Percentiles rank a stretch among this genome's conserved stretches.
Conservation (phyloP, 1,139 yeast species). For the Pichia sp. region DNA sequence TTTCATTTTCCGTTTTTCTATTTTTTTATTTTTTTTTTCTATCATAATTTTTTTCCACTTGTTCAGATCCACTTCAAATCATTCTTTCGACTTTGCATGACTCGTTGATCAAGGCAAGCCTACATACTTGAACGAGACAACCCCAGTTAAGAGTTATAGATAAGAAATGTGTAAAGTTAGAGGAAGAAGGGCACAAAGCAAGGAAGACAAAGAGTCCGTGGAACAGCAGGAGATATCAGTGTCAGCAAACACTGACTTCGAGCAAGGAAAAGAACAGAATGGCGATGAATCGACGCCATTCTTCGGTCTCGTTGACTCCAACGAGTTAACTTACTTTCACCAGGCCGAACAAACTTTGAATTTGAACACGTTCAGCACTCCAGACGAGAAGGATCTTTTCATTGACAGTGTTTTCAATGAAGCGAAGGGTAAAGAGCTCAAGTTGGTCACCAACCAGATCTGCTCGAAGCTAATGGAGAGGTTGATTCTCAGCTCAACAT, state of each 20-base stretch:
- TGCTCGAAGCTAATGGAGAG: slow-evolving; percentile 92
- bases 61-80: no score
- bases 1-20: neutral
- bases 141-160: no score
- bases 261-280: neutral
- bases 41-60: neutral
- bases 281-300: slow-evolving; percentile 43
- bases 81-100: no score
- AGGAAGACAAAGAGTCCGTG: slow-evolving; percentile 16
- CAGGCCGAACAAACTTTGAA: slow-evolving; percentile 86
- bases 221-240: slow-evolving; percentile 8
- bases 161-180: slow-evolving; percentile 40
- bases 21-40: neutral
- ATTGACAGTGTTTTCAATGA: slow-evolving; percentile 78
- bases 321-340: slow-evolving; percentile 84
- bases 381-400: slow-evolving; percentile 71
- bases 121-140: no score
- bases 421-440: slow-evolving; percentile 83
- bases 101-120: no score
- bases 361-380: slow-evolving; percentile 68
- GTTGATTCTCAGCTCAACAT: slow-evolving; percentile 64
- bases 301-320: slow-evolving; percentile 80
- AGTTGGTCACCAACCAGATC: slow-evolving; percentile 88
- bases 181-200: slow-evolving; percentile 62
- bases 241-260: neutral